Conservation (phyloP, 1,139 yeast species). For the Sugiyamaella japonica region DNA sequence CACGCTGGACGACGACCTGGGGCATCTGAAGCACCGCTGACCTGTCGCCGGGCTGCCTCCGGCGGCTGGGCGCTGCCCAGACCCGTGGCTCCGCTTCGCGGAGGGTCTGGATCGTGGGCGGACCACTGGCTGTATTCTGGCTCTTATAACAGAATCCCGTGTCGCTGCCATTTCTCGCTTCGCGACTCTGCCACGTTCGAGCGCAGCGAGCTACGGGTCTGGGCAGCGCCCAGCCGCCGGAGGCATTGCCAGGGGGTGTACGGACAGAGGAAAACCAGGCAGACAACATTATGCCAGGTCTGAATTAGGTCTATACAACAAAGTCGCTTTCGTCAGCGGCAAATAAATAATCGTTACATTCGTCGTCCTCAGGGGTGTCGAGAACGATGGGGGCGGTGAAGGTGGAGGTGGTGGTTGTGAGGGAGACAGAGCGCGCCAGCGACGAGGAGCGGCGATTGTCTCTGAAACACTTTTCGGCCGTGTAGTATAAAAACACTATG, state of each 20-base stretch:
- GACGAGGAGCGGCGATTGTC: slow-evolving; percentile 4
- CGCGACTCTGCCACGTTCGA: not conserved
- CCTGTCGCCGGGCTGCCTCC: too few species aligned
- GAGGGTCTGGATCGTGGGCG: too few species aligned
- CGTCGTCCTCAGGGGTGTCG: slow-evolving; percentile 11
- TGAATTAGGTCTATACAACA: slow-evolving; percentile 3
- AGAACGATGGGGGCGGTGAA: not conserved
- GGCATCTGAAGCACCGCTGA: not conserved
- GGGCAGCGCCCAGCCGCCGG: slow-evolving; percentile 15
- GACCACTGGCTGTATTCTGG: not conserved
- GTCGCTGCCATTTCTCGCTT: not conserved
- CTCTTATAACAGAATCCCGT: not conserved
- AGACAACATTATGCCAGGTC: too few species aligned
- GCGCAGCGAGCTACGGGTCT: slow-evolving; percentile 6
- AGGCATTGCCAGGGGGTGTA: not conserved
- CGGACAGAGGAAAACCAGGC: not conserved
- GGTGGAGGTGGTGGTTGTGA: not conserved
- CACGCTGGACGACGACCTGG: not conserved
- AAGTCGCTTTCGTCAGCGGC: slow-evolving; percentile 8
- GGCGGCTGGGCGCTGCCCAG: too few species aligned
- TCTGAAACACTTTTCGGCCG: slow-evolving; percentile 11
- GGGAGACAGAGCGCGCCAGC: not conserved
- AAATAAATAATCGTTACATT: slow-evolving; percentile 16
- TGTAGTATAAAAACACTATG: slow-evolving; percentile 12
- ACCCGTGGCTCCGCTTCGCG: too few species aligned